These are phyloP conservation scores for Penicillium turbatum DNA, from an alignment of 495 filamentous ascomycete species.

Conservation along the genomic window DNA sequence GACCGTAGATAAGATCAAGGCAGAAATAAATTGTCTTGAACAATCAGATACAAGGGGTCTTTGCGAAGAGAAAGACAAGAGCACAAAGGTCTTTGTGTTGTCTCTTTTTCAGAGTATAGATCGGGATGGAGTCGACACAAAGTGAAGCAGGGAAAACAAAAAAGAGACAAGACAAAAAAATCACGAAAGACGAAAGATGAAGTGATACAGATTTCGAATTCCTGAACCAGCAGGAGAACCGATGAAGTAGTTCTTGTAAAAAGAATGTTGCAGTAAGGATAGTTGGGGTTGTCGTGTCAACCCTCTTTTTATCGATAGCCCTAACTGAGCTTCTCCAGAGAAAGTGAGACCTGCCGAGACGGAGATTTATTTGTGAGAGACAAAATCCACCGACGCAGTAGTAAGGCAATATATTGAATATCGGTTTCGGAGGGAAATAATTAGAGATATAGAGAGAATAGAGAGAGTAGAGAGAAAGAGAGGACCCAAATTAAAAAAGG, in stretches of 20 bases:
- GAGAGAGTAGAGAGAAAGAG: too few species aligned
- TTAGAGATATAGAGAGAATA: slow-evolving; percentile 5
- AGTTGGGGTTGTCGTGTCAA: slow-evolving; percentile 48
- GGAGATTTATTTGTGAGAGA: slow-evolving; percentile 24
- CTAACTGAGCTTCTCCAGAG: slow-evolving; percentile 22
- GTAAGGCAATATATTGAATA: slow-evolving; percentile 21
- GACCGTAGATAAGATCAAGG: neutral
- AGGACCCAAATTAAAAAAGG: neutral
- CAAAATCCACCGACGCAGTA: slow-evolving; percentile 10
- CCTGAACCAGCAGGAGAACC: slow-evolving; percentile 25
- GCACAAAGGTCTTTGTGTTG: neutral
- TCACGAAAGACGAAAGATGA: neutral
- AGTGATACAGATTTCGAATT: slow-evolving; percentile 10
- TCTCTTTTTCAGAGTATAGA: neutral
- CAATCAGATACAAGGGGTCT: neutral
- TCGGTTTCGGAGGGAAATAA: slow-evolving; percentile 9
- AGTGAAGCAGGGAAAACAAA: slow-evolving; percentile 4
- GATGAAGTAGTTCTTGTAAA: slow-evolving; percentile 19
- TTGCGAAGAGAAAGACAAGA: neutral
- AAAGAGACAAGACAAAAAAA: slow-evolving; percentile 4
- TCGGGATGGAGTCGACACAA: slow-evolving; percentile 4
- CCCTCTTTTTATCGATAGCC: slow-evolving; percentile 36
- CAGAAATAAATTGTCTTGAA: neutral
- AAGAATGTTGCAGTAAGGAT: slow-evolving; percentile 44
- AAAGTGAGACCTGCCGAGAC: slow-evolving; percentile 31